Evolutionary conservation across 768 basidiomycete species (phyloP), one percentile per base, ranked within the genome.

Genomic region (Leccinum subgranulosum): DNA sequence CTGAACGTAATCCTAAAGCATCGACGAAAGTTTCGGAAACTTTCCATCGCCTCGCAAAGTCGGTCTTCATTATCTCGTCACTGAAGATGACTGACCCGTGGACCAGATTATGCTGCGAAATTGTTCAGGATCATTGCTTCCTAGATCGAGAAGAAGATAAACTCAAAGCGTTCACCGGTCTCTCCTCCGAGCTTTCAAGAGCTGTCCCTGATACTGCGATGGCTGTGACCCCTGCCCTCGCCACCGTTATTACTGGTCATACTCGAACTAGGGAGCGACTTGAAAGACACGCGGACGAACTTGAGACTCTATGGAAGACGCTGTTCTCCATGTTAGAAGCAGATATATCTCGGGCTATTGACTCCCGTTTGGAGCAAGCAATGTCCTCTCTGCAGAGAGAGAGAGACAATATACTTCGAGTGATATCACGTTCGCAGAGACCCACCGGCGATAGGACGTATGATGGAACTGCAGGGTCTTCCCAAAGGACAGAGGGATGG

Each of bases 131-230:
- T 53, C 71, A 72, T 17, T 76, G 74, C 54, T 69, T 69, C 48
- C 72, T 79, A 39, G 74, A 76, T 45, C 73, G 68, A 55, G 81
- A 81, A 61, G 79, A 77, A 58, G 72, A 75, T 51, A 83, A 80
- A 63, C 60, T 79, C 39, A 73, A 77, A 57, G 79, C 79, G 3
- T 84, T 80, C 57, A 80, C 75, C 3, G 76, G 79, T 33, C 71
- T 84, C 49, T 81, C 81, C 8, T 68, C 76, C 39, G 74, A 79
- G 15, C 72, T 84, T 29, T 76, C 80, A 14, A 76, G 74, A 59
- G 74, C 79, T 39, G 78, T 79, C 33, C 63, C 72, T 5, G 69
- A 75, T 4, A 76, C 77, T n/a, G 75, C 77, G 17, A 70, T 69
- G 56, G 68, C 75, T 11, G 74, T 83, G 28, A 74, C 75, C 3